Evolutionary conservation across 495 filamentous ascomycete genomes (phyloP).

Genomic region (Daldinia grandis): DNA sequence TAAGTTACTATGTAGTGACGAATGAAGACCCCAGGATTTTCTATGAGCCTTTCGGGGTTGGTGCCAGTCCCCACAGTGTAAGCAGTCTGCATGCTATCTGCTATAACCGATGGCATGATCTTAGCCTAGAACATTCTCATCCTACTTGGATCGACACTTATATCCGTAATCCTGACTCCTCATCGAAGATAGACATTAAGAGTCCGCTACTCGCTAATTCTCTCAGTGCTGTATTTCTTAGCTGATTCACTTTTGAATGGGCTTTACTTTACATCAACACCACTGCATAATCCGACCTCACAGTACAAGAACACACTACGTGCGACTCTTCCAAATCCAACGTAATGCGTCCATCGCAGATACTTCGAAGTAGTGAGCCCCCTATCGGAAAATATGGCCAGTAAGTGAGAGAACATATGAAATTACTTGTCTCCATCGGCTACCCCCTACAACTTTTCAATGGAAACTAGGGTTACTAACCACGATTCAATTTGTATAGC

Average conservation of each 20-base stretch:
- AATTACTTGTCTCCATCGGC: neutral
- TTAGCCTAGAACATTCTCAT: neutral
- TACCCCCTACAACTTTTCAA: neutral
- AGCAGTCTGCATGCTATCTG: constrained; percentile 4
- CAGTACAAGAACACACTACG: neutral
- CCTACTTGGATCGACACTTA: constrained; percentile 8
- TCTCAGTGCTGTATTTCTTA: neutral
- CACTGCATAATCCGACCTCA: neutral
- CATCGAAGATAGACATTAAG: neutral
- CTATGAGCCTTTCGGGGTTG: neutral
- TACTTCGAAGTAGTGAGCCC: constrained; percentile 25
- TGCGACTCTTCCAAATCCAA: neutral
- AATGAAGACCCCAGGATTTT: constrained; percentile 5
- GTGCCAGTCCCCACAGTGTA: constrained; percentile 5
- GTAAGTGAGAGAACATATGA: constrained; percentile 10
- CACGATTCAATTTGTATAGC: constrained; percentile 2
- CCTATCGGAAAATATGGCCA: constrained; percentile 36
- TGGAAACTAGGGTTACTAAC: neutral
- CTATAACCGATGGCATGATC: constrained; percentile 4
- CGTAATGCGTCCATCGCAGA: constrained; percentile 29
- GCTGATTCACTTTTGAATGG: neutral
- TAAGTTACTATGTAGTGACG: neutral
- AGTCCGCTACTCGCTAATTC: neutral
- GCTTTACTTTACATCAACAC: neutral
- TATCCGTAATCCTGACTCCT: constrained; percentile 14